These are phyloP conservation scores for Mucor plumbeus DNA, from an alignment of 371 early-diverging fungal species.

Conservation along the genomic window DNA sequence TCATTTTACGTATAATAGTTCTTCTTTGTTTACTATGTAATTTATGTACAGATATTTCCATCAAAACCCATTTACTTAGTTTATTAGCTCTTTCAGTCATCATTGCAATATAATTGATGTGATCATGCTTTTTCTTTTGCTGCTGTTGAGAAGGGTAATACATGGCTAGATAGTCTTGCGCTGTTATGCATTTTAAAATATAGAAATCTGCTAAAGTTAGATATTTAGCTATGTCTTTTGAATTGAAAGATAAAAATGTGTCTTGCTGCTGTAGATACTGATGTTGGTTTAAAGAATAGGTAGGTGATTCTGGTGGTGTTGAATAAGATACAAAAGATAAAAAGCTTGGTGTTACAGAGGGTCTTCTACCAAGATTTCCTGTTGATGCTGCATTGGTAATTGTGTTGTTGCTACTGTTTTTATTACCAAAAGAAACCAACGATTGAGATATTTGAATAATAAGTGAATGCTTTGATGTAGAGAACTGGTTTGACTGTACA, in stretches of 20 bases:
- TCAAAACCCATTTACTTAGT: constrained; percentile 43
- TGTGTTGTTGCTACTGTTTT: not conserved
- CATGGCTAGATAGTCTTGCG: constrained; percentile 42
- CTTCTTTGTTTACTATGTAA: constrained; percentile 28
- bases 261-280: not conserved
- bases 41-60: constrained; percentile 29
- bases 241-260: constrained; percentile 18
- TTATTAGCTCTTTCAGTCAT: constrained; percentile 50
- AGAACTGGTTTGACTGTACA: not conserved
- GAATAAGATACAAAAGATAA: constrained; percentile 33
- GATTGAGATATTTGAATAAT: constrained; percentile 33
- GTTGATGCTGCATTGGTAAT: not conserved
- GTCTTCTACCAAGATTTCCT: constrained; percentile 18
- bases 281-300: not conserved
- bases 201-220: constrained; percentile 52
- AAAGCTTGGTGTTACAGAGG: constrained; percentile 30
- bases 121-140: not conserved
- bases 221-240: constrained; percentile 43
- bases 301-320: constrained; percentile 47
- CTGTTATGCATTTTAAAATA: constrained; percentile 45
- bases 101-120: constrained; percentile 35
- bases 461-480: constrained; percentile 26
- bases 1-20: constrained; percentile 34
- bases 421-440: constrained; percentile 16
- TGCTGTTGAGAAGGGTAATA: constrained; percentile 7